phyloP scores from a whole-genome alignment of 2,329 filamentous ascomycete genomes.

The Alternaria gansuensis region DNA sequence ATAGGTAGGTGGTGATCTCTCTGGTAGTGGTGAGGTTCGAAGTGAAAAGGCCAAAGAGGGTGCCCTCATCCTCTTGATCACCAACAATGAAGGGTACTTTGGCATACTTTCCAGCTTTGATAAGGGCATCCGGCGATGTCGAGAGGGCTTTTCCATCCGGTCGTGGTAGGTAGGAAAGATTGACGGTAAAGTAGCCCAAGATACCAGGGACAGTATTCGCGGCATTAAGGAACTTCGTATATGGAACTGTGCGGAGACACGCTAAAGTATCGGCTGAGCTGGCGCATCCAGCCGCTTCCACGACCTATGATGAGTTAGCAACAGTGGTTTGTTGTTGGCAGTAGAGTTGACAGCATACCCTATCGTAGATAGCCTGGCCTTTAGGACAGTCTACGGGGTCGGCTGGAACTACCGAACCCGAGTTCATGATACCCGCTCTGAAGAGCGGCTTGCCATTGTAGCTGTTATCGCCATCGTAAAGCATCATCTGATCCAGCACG shows the following conservation, averaged over 20 bases:
- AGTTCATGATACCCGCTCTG: constrained; percentile 77
- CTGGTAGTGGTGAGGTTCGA: constrained; percentile 70
- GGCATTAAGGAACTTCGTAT: constrained; percentile 65
- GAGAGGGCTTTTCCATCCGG: constrained; percentile 72
- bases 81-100: constrained; percentile 72
- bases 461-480: constrained; percentile 75
- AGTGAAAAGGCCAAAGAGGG: constrained; percentile 75
- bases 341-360: constrained; percentile 42
- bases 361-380: constrained; percentile 67
- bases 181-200: constrained; percentile 72
- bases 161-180: constrained; percentile 76
- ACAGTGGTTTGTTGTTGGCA: constrained; percentile 54
- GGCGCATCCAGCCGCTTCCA: constrained; percentile 58
- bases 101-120: constrained; percentile 63
- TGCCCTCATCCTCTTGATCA: constrained; percentile 83
- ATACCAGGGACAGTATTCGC: constrained; percentile 75
- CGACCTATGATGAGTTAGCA: constrained; percentile 63
- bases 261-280: constrained; percentile 55
- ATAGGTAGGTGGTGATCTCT: constrained; percentile 69
- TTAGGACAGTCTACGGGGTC: constrained; percentile 70
- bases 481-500: constrained; percentile 76
- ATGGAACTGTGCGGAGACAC: constrained; percentile 60
- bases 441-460: constrained; percentile 81
- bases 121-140: constrained; percentile 69
- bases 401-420: constrained; percentile 51